Percentiles rank a stretch among this genome's conserved stretches.
These are phyloP conservation scores for Cystobasidium tubakii DNA, from an alignment of 768 basidiomycete genomes.

Conservation along the genomic window DNA sequence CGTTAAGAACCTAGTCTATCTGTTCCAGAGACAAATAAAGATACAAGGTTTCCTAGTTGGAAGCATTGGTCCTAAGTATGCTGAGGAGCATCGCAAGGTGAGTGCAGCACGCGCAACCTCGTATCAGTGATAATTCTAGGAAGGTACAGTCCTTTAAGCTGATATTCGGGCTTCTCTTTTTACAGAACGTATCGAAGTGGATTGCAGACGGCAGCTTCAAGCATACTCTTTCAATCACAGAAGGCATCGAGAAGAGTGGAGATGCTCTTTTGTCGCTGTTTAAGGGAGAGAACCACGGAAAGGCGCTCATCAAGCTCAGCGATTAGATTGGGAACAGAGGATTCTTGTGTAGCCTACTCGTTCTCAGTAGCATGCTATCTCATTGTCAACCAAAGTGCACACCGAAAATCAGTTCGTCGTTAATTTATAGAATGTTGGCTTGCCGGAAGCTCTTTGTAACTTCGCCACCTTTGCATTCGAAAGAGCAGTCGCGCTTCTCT, in stretches of 20 bases:
- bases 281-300: constrained; percentile 20
- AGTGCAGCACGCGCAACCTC: too few species aligned
- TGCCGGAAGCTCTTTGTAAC: too few species aligned
- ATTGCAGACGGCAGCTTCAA: constrained; percentile 32
- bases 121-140: neutral
- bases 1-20: constrained; percentile 24
- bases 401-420: too few species aligned
- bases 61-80: constrained; percentile 15
- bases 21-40: constrained; percentile 8
- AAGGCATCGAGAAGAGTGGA: constrained; percentile 33
- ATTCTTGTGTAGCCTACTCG: neutral
- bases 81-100: constrained; percentile 20
- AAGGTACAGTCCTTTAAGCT: too few species aligned
- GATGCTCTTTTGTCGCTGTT: constrained; percentile 21
- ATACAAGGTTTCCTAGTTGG: constrained; percentile 15
- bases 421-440: too few species aligned
- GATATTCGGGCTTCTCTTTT: neutral
- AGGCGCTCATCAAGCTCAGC: constrained; percentile 20
- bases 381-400: too few species aligned
- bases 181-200: constrained; percentile 17
- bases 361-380: neutral
- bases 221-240: constrained; percentile 2
- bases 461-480: neutral
- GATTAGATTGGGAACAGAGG: neutral
- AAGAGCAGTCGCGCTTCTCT: neutral